Evolutionary conservation across 2,329 filamentous ascomycete genomes (phyloP).

Genomic region (Fusarium xyrophilum): DNA sequence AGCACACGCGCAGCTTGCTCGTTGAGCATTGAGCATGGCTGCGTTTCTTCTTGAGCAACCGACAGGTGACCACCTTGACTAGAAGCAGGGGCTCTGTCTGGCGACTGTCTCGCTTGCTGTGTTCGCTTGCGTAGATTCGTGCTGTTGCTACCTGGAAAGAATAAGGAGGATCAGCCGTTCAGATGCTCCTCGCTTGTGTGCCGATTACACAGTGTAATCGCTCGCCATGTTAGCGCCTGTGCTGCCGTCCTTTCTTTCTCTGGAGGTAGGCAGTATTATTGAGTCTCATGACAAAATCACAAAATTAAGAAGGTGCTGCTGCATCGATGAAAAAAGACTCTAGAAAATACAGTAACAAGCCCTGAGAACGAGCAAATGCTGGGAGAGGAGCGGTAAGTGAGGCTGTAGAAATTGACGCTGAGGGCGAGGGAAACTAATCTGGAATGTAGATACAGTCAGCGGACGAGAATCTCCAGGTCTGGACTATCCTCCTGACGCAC

Average conservation of each 20-base stretch:
- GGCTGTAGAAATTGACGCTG: background rate
- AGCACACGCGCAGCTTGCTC: accelerated
- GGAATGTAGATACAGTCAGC: background rate
- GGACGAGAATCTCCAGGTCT: background rate
- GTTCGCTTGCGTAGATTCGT: too few species aligned
- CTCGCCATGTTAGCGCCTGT: accelerated
- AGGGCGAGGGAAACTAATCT: background rate
- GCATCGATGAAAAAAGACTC: background rate
- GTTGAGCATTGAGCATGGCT: accelerated
- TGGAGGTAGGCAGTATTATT: too few species aligned
- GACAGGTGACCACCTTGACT: background rate
- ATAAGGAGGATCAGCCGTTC: accelerated
- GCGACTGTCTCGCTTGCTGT: too few species aligned
- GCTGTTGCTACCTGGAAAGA: background rate
- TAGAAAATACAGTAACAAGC: background rate
- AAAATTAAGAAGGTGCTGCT: background rate
- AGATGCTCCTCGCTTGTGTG: accelerated
- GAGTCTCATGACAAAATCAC: background rate
- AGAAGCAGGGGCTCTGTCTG: background rate
- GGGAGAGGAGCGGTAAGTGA: background rate
- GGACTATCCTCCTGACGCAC: background rate
- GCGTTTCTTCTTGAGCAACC: background rate
- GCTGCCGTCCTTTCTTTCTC: background rate
- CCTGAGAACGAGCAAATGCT: background rate
- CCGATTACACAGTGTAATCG: background rate